Evolutionary conservation across 345 rosid genomes (phyloP), one percentile per base, ranked within the genome.

Genomic region (Linum usitatissimum): DNA sequence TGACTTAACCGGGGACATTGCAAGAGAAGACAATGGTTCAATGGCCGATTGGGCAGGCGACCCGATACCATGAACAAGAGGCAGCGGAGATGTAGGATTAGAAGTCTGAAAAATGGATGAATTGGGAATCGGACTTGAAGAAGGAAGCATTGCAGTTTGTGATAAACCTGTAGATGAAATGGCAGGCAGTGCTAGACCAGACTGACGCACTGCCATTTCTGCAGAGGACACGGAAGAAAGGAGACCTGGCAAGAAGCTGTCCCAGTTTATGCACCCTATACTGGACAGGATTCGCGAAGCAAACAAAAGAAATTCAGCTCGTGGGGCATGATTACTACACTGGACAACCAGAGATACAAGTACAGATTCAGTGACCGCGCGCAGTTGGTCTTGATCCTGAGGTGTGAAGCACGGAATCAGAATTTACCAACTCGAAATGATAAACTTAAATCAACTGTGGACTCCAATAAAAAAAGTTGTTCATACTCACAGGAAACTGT

Each of bases 271-370:
- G 80, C 78, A 88, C 39, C 90, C 86, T 42, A 83, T 81, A 36
- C 78, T 70, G 64, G 85, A 83, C 72, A 93, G 80, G 66, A 82
- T 82, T 73, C 84, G 88, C 59, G 90, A 71, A 40, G 96, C 85
- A 83, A 90, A 93, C 62, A 93, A 94, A 62, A 93, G 86, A 77
- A 93, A 93, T 58, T 90, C 97, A 8, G 99, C 90, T 42, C 90
- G 73, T 17, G 97, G 96, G 53, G 84, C 96, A 75, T 93, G 99
- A 69, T 73, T 71, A 71, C 95, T 81, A 61, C 92, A 90, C 73
- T 76, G 87, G 69, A 82, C 74, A 64, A 87, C 97, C 77, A 87
- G 68, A 69, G 86, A 77, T 78, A 87, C 85, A 70, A 90, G 78
- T 59, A 87, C 84, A 34, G 92, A 77, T 68, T 93, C 99, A 2